Base-by-base conservation (phyloP, 1,139 yeast genomes). In the Yamadazyma diddensiae region DNA sequence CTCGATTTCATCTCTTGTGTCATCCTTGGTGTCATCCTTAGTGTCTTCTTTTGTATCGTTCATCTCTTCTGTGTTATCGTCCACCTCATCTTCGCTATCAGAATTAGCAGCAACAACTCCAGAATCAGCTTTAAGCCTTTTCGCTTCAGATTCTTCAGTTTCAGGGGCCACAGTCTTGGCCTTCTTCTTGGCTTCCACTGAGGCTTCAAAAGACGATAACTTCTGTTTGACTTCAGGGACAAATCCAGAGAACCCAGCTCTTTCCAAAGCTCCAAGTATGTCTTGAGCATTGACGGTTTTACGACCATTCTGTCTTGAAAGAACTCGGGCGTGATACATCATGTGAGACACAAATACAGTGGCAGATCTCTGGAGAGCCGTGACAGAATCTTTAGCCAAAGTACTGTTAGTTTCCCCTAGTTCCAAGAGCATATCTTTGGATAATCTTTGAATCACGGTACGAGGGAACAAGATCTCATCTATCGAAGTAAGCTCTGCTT, bases 331-430 rank as follows among this genome's bases (percentile, higher is more conserved):
- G 47, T 77, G 74, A 47, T 76, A 74, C 46, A 81, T 61, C 31
- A 82, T 43, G 47, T 81, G 81, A 28, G 82, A 81, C 16, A 82
- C 85, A 54, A 81, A 83, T 3, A 83, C 79, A 0, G 88, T 81
- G 10, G 90, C 79, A 5, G 86, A 70, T 39, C 92, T 57, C 48
- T 83, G 92, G 16, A 83, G 50, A 2, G 84, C 90, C 2, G 73
- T 52, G 14, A 77, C 62, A 2, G 86, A 75, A 47, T 83, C 94
- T 50, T 80, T 82, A 11, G 85, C 77, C 29, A 68, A 42, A 8
- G 77, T 53, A 54, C 73, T 57, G 34, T 62, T 63, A 21, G 45
- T 30, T 5, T 52, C 59, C 6, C 57, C 60, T 8, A 51, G 46
- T 17, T 68, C 67, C 41, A 47, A 38, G n/a, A 62, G 45, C 16